Evolutionary conservation across 2,329 filamentous ascomycete species (phyloP).

Genomic region (Trichoderma sp.): DNA sequence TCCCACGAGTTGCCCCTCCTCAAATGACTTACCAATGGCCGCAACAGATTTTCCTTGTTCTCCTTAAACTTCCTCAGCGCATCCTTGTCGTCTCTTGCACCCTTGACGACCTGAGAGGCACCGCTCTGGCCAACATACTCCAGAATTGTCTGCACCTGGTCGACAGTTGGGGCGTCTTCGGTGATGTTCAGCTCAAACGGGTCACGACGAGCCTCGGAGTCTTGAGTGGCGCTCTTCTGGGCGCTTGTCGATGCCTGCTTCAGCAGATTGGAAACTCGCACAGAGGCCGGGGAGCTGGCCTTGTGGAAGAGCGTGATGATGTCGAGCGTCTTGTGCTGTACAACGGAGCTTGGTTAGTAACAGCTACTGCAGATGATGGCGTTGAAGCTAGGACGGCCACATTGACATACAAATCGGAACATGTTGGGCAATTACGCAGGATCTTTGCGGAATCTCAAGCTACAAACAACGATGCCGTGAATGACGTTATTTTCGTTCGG

Average conservation of each 20-base stretch:
- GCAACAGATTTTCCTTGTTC: slow-evolving; percentile 63
- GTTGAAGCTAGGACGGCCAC: neutral
- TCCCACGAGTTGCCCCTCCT: neutral
- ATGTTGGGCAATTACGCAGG: slow-evolving; percentile 19
- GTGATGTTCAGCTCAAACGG: slow-evolving; percentile 87
- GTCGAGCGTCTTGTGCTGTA: slow-evolving; percentile 68
- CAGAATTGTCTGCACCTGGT: slow-evolving; percentile 79
- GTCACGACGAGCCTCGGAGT: slow-evolving; percentile 50
- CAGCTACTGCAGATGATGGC: neutral
- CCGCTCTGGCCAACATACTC: slow-evolving; percentile 70
- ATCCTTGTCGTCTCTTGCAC: slow-evolving; percentile 70
- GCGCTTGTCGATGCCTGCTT: slow-evolving; percentile 76
- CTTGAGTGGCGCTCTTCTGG: slow-evolving; percentile 63
- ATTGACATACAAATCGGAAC: slow-evolving; percentile 26
- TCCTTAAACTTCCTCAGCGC: slow-evolving; percentile 76
- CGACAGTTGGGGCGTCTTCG: slow-evolving; percentile 72
- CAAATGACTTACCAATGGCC: slow-evolving; percentile 65
- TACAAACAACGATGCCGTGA: neutral
- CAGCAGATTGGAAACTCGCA: slow-evolving; percentile 69
- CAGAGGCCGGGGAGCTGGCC: slow-evolving; percentile 67
- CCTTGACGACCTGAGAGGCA: slow-evolving; percentile 63
- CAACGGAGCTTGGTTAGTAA: neutral
- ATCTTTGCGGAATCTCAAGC: neutral
- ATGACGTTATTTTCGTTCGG: slow-evolving; percentile 19
- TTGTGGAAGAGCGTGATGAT: slow-evolving; percentile 96